Percentiles rank a stretch among this genome's conserved stretches.
phyloP scores from a whole-genome alignment of 495 filamentous ascomycete species.

The Xylaria acuta region DNA sequence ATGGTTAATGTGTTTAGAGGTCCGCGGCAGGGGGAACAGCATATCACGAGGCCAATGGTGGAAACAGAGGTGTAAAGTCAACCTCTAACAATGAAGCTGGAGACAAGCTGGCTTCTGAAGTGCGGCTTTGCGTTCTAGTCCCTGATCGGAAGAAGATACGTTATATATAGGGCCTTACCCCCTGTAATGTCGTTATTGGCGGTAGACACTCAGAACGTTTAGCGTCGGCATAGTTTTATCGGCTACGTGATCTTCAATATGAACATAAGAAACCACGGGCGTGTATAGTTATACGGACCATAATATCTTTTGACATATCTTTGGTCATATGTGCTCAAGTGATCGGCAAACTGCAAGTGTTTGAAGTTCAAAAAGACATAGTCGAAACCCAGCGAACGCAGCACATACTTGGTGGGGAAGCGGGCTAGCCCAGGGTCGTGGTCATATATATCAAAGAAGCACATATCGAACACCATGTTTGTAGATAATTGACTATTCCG shows the following conservation, averaged over 20 bases:
- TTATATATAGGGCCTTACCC: background rate
- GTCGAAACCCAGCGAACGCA: background rate
- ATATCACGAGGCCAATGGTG: background rate
- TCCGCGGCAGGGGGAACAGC: background rate
- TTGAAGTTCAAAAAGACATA: background rate
- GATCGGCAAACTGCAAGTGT: background rate
- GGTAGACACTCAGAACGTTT: background rate
- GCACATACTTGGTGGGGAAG: background rate
- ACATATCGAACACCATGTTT: background rate
- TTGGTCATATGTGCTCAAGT: background rate
- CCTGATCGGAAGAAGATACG: background rate
- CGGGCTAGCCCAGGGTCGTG: background rate
- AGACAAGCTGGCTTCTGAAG: background rate
- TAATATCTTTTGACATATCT: background rate
- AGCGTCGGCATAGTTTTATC: background rate
- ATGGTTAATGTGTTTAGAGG: background rate
- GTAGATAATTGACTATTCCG: constrained; percentile 1
- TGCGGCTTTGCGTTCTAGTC: background rate
- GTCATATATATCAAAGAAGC: background rate
- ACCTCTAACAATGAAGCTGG: background rate
- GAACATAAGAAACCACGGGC: too few relatives aligned
- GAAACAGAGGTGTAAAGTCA: background rate
- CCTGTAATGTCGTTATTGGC: background rate
- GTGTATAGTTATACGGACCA: background rate
- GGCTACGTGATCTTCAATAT: background rate